phyloP scores from a whole-genome alignment of 495 filamentous ascomycete species.

The Haplographium delicatum region DNA sequence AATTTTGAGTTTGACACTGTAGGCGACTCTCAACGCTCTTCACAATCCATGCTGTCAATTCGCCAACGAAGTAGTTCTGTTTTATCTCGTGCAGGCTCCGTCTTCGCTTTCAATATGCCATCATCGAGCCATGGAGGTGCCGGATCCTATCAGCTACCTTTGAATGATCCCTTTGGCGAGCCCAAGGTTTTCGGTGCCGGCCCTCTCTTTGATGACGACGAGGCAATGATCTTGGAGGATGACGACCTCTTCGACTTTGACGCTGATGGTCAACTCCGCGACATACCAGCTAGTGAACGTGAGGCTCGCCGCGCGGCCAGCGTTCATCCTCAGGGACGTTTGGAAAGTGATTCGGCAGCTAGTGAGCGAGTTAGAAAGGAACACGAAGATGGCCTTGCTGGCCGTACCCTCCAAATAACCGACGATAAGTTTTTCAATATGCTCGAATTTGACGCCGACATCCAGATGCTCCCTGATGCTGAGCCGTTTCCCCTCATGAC shows the following conservation, averaged over 20 bases:
- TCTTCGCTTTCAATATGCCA: slow-evolving; percentile 26
- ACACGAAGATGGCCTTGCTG: slow-evolving; percentile 31
- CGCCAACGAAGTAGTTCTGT: slow-evolving; percentile 25
- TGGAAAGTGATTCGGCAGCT: slow-evolving; percentile 35
- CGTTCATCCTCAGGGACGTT: slow-evolving; percentile 4
- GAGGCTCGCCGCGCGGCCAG: slow-evolving; percentile 14
- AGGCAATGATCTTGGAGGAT: slow-evolving; percentile 14
- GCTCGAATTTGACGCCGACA: slow-evolving; percentile 23
- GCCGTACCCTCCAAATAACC: slow-evolving; percentile 23
- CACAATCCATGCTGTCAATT: slow-evolving; percentile 31
- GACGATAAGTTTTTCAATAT: slow-evolving; percentile 24
- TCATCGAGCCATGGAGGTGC: slow-evolving; percentile 20
- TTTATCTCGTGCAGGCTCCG: slow-evolving; percentile 17
- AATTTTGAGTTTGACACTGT: slow-evolving; percentile 26
- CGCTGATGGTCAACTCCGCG: slow-evolving; percentile 26
- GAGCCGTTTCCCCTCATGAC: slow-evolving; percentile 31
- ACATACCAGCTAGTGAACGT: slow-evolving; percentile 19
- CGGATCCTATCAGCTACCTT: slow-evolving; percentile 20
- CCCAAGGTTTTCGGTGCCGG: slow-evolving; percentile 11
- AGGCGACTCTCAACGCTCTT: slow-evolving; percentile 32
- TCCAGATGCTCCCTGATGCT: slow-evolving; percentile 31
- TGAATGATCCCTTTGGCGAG: slow-evolving; percentile 17
- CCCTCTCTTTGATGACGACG: slow-evolving; percentile 29
- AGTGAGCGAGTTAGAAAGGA: slow-evolving; percentile 36
- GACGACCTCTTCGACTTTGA: slow-evolving; percentile 31